These are phyloP conservation scores for Crucihimalaya himalaica DNA, from an alignment of 345 rosid genomes.

Conservation along the genomic window DNA sequence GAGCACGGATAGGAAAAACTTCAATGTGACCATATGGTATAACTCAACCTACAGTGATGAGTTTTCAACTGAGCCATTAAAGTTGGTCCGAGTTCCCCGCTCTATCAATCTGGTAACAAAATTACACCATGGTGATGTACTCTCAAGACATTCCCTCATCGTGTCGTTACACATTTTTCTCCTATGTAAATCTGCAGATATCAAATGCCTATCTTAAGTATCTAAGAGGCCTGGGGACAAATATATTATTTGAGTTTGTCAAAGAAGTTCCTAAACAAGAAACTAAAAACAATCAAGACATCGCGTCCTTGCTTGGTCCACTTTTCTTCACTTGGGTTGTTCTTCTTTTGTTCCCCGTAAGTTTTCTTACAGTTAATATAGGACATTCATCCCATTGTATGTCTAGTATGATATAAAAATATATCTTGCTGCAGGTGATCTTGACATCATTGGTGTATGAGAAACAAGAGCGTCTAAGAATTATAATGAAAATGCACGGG, in stretches of 20 bases:
- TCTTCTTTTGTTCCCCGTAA: constrained; percentile 93
- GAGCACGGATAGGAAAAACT: constrained; percentile 25
- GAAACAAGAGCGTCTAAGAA: constrained; percentile 75
- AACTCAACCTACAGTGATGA: constrained; percentile 23
- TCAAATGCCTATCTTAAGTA: constrained; percentile 36
- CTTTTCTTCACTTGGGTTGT: constrained; percentile 70
- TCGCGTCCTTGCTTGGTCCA: constrained; percentile 55
- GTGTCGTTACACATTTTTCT: constrained; percentile 43
- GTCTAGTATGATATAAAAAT: not conserved
- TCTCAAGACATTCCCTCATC: not conserved
- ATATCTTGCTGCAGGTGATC: constrained; percentile 76
- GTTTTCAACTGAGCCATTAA: not conserved
- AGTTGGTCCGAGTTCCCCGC: constrained; percentile 34
- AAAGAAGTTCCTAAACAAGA: constrained; percentile 33
- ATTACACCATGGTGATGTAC: not conserved
- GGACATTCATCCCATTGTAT: constrained; percentile 1
- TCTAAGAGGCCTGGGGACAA: constrained; percentile 40
- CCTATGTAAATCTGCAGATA: constrained; percentile 9
- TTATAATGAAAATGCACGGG: constrained; percentile 99
- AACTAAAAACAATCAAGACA: not conserved
- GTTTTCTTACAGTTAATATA: constrained; percentile 27
- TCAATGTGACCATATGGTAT: constrained; percentile 32
- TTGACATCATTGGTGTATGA: constrained; percentile 79
- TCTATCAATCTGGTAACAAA: constrained; percentile 28
- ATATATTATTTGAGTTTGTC: constrained; percentile 40